Evolutionary conservation across 257 asterid species (phyloP), one percentile per base, ranked within the genome.

Genomic region (Lithospermum erythrorhizon): DNA sequence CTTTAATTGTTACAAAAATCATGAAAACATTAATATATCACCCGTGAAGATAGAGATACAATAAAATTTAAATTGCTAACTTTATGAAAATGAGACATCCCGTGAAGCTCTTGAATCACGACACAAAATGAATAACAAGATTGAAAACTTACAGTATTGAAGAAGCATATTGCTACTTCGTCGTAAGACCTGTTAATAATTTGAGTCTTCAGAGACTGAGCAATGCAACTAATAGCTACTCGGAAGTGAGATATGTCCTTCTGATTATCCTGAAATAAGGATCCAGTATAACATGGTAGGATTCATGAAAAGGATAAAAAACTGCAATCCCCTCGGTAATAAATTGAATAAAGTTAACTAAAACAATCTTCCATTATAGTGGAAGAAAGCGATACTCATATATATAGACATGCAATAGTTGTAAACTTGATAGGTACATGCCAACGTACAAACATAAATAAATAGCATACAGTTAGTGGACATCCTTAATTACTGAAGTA

Each of bases 131-230:
- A 19, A 18, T 32, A 48, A 23, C 27, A 59, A 54, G 24, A 37
- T 58, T 66, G 72, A 55, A 64, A 67, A 23, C 95, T 83, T 84
- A 90, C 96, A 22, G 98, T 84, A 72, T 91, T 88, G 74, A 86
- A 91, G 83, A 91, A 91, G 87, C 98, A 88, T 66, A 91, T 80
- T 11, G 95, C 78, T 59, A 88, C 80, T 83, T 91, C 97, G 35
- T 91, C 98, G 35, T 79, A 88, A 71, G 95, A 86, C 73, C 89
- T 80, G 69, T 88, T 91, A 64, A 91, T 86, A 59, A 88, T 91
- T 69, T 86, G 98, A 76, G 90, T 77, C 84, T 80, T 91, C 84
- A 91, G 73, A 57, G 94, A 82, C 67, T 72, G 77, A 5, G 79
- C 76, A 55, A 91, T 80, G 74, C 87, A 76, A 63, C 74, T 72